phyloP scores from a whole-genome alignment of 352 stramenopile genomes.

The Phytophthora europaea region DNA sequence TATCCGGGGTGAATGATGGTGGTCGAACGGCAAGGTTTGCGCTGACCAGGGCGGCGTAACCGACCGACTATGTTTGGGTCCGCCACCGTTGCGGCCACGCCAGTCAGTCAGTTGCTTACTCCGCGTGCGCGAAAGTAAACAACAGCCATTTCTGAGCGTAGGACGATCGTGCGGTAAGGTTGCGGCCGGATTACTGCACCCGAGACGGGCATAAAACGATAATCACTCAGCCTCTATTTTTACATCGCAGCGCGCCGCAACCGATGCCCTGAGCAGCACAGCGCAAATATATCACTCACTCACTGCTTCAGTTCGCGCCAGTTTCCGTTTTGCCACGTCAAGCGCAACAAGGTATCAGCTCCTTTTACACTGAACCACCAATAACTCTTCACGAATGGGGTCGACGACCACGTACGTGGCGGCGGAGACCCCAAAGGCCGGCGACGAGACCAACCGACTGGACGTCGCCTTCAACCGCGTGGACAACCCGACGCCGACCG shows the following conservation, averaged over 20 bases:
- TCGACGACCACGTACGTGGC: constrained; percentile 28
- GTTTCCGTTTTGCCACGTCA: neutral
- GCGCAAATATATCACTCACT: constrained; percentile 18
- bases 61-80: neutral
- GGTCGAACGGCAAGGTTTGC: constrained; percentile 5
- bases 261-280: constrained; percentile 13
- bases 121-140: constrained; percentile 1
- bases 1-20: constrained; percentile 23
- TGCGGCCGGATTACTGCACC: constrained; percentile 4
- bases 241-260: constrained; percentile 24
- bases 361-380: too few species aligned
- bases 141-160: constrained; percentile 20
- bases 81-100: too few species aligned
- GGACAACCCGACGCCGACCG: constrained; percentile 15
- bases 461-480: constrained; percentile 37
- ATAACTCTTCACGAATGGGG: constrained; percentile 23
- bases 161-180: constrained; percentile 32
- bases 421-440: constrained; percentile 25
- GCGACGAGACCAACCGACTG: constrained; percentile 34
- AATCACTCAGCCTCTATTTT: constrained; percentile 10
- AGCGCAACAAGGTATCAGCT: constrained; percentile 7
- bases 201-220: constrained; percentile 1
- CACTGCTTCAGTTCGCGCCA: neutral
- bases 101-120: neutral
- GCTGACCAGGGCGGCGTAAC: constrained; percentile 4